Percentiles rank a stretch among this genome's conserved stretches.
phyloP scores from a whole-genome alignment of 345 rosid genomes.

The Lumnitzera racemosa region DNA sequence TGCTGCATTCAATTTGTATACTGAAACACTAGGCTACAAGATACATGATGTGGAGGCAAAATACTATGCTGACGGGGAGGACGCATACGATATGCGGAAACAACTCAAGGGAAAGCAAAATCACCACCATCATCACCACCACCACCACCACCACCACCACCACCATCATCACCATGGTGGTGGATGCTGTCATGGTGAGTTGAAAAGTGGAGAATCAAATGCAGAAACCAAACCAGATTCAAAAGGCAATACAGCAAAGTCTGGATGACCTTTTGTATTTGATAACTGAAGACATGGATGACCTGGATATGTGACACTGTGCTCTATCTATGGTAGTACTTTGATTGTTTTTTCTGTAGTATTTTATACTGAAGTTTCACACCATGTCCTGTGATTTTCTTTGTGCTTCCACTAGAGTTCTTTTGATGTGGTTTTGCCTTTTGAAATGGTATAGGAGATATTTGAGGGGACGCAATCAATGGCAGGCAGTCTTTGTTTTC shows the following conservation, averaged over 20 bases:
- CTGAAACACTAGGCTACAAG: constrained; percentile 78
- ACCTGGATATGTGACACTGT: too few relatives aligned
- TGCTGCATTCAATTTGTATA: constrained; percentile 89
- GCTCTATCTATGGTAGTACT: too few relatives aligned
- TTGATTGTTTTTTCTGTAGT: too few relatives aligned
- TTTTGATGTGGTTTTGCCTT: too few relatives aligned
- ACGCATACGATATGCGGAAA: constrained; percentile 97
- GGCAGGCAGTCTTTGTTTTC: too few relatives aligned
- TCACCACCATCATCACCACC: constrained; percentile 55
- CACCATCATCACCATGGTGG: constrained; percentile 70
- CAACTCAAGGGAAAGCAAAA: constrained; percentile 76
- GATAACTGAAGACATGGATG: too few relatives aligned
- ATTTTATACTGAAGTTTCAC: too few relatives aligned
- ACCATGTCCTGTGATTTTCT: too few relatives aligned
- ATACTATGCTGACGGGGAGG: constrained; percentile 98
- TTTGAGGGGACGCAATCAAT: too few relatives aligned
- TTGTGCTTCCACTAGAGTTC: too few relatives aligned
- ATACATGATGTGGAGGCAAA: constrained; percentile 93
- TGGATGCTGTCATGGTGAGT: constrained; percentile 71
- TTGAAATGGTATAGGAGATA: too few relatives aligned
- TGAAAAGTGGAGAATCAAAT: constrained; percentile 35
- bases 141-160: constrained; percentile 37
- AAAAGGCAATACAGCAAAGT: constrained; percentile 9
- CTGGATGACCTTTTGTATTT: constrained; percentile 4
- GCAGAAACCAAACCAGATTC: constrained; percentile 28